Evolutionary conservation across 257 asterid species (phyloP).

Genomic region (Cruciata laevipes): DNA sequence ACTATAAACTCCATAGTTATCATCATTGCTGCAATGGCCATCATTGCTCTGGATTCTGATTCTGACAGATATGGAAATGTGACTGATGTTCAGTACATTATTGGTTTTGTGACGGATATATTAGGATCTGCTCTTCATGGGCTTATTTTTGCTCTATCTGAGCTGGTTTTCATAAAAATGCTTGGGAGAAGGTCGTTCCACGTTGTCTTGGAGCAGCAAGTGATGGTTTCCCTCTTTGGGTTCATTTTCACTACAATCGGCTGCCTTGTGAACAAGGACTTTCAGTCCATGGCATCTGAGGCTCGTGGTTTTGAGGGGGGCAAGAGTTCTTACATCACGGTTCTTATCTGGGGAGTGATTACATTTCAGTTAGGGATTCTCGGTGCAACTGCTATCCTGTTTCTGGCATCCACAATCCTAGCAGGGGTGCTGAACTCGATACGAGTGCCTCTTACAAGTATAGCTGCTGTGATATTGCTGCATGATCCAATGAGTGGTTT

Average conservation of each 20-base stretch:
- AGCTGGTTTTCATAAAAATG: slow-evolving; percentile 50
- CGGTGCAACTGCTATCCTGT: slow-evolving; percentile 71
- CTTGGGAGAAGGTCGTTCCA: slow-evolving; percentile 75
- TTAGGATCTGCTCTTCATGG: slow-evolving; percentile 82
- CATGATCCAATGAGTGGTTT: slow-evolving; percentile 90
- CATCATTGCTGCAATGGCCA: slow-evolving; percentile 75
- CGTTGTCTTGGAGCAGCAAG: slow-evolving; percentile 88
- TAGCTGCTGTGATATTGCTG: slow-evolving; percentile 66
- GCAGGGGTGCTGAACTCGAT: slow-evolving; percentile 89
- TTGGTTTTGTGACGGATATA: slow-evolving; percentile 76
- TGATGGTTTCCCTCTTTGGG: slow-evolving; percentile 72
- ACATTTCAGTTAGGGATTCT: slow-evolving; percentile 78
- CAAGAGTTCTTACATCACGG: slow-evolving; percentile 39
- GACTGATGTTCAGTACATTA: slow-evolving; percentile 36
- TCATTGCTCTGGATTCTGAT: slow-evolving; percentile 71
- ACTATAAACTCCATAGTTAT: slow-evolving; percentile 52
- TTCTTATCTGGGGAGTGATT: slow-evolving; percentile 66
- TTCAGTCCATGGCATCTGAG: slow-evolving; percentile 54
- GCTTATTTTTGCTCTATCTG: slow-evolving; percentile 79
- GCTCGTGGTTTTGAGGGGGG: slow-evolving; percentile 60
- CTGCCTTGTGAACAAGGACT: slow-evolving; percentile 42
- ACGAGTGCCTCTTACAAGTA: slow-evolving; percentile 75
- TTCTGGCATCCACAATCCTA: slow-evolving; percentile 71
- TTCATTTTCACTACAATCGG: slow-evolving; percentile 75
- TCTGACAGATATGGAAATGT: slow-evolving; percentile 59